Base-by-base conservation (phyloP, 495 filamentous ascomycete species). In the Aspergillus hancockii region DNA sequence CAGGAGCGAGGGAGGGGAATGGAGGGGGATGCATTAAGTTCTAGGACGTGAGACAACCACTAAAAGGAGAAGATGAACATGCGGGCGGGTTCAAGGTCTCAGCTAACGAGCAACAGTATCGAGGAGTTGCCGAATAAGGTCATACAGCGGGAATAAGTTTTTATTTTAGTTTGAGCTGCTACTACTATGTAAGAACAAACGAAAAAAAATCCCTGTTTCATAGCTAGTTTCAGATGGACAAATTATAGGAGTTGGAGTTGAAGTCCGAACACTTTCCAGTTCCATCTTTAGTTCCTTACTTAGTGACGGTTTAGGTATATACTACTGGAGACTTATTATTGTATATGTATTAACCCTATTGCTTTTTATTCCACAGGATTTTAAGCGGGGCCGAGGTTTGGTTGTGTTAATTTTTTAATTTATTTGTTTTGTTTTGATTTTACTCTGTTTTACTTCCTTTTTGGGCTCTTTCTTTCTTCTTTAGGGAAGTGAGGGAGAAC, bases 141-240 rank as follows among this genome's bases (percentile, higher is more conserved):
- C 18, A 45, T 45, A 45, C n/a, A n/a, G n/a, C 41, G 41, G 41
- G 41, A 6, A 14, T 4, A 22, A 6, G 21, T 5, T 45, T 41
- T 45, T 45, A 45, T 45, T 45, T 21, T 21, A 22, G 41, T 3
- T 45, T 45, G 34, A 38, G 30, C 10, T 38, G 13, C 14, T 38
- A 5, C 6, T 10, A 5, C 31, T 38, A 13, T 38, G 34, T 14
- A n/a, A n/a, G n/a, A n/a, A n/a, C n/a, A n/a, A n/a, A 38, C 34
- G 14, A 6, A 34, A 53, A 14, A 22, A 8, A 6, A 53, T 53
- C 50, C 50, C 31, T 53, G 50, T 53, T 53, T 53, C 50, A 53
- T 53, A 31, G 16, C 31, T 36, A 53, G 50, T 53, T 53, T 53
- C 50, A 53, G 50, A 13, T 53, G 31, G 28, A 19, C 28, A 53